phyloP scores from a whole-genome alignment of 768 basidiomycete genomes.

The Hericium alpestre region DNA sequence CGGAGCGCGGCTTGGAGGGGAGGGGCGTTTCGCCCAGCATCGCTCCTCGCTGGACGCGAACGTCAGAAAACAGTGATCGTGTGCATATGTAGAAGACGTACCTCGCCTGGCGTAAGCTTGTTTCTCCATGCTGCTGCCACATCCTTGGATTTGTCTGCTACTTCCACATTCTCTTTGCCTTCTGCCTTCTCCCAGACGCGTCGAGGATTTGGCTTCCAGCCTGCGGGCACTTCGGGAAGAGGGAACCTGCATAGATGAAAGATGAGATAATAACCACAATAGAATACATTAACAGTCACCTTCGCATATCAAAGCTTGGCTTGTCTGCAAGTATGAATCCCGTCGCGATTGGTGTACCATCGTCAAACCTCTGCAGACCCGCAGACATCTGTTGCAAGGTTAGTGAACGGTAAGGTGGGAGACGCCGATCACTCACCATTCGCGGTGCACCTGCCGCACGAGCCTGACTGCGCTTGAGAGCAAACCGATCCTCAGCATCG shows the following conservation, averaged over 20 bases:
- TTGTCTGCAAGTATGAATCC: constrained; percentile 68
- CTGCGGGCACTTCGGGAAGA: constrained; percentile 68
- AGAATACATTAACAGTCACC: constrained; percentile 31
- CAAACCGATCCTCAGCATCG: constrained; percentile 50
- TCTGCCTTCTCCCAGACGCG: constrained; percentile 54
- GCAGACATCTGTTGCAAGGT: constrained; percentile 12
- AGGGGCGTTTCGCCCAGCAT: constrained; percentile 76
- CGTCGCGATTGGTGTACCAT: constrained; percentile 61
- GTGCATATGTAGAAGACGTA: background rate
- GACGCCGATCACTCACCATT: background rate
- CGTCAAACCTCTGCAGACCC: constrained; percentile 43
- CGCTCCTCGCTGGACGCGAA: constrained; percentile 53
- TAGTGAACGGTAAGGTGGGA: background rate
- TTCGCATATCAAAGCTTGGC: constrained; percentile 59
- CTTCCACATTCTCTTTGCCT: constrained; percentile 24
- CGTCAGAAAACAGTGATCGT: background rate
- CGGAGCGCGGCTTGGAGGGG: constrained; percentile 60
- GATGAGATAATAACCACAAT: constrained; percentile 10
- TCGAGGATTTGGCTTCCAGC: constrained; percentile 78
- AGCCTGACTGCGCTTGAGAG: background rate
- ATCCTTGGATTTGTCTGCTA: constrained; percentile 41
- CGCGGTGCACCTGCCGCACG: background rate
- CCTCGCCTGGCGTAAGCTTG: constrained; percentile 10
- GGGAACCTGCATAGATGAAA: constrained; percentile 52
- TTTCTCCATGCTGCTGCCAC: constrained; percentile 27